phyloP scores from a whole-genome alignment of 352 stramenopile genomes.

The Globisporangium paddicum region DNA sequence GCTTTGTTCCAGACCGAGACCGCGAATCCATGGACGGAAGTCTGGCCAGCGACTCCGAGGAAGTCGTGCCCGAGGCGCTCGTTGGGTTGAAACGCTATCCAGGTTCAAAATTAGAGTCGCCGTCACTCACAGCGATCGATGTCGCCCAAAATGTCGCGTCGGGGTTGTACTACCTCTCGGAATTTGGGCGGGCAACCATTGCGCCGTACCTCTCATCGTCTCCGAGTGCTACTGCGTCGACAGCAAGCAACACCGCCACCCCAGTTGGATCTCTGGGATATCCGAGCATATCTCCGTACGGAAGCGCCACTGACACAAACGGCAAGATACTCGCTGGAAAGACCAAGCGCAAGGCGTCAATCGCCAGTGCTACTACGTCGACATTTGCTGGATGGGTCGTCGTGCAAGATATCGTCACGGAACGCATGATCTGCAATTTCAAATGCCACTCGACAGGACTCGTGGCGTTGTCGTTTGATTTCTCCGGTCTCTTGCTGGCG shows the following conservation, averaged over 20 bases:
- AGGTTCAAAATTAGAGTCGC: conserved; percentile 19
- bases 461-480: conserved; percentile 73
- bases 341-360: conserved; percentile 12
- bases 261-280: conserved; percentile 17
- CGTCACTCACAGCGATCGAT: conserved; percentile 64
- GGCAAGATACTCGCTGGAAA: conserved; percentile 3
- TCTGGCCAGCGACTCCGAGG: conserved; percentile 43
- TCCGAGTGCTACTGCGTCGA: conserved; percentile 24
- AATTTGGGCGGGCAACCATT: conserved; percentile 61
- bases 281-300: conserved; percentile 12
- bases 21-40: conserved; percentile 20
- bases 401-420: conserved; percentile 60
- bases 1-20: conserved; percentile 23
- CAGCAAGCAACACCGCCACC: conserved; percentile 12
- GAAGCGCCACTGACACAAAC: conserved; percentile 7
- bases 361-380: conserved; percentile 7
- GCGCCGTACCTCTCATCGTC: conserved; percentile 72
- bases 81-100: conserved; percentile 12
- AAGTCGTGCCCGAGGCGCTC: conserved; percentile 26
- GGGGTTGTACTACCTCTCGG: conserved; percentile 79
- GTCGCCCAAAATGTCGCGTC: conserved; percentile 87
- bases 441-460: conserved; percentile 69
- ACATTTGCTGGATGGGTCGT: conserved; percentile 54
- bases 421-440: conserved; percentile 67
- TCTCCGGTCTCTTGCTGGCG: conserved; percentile 65